These are phyloP conservation scores for Apiosordaria backusii DNA, from an alignment of 495 filamentous ascomycete genomes.

Conservation along the genomic window DNA sequence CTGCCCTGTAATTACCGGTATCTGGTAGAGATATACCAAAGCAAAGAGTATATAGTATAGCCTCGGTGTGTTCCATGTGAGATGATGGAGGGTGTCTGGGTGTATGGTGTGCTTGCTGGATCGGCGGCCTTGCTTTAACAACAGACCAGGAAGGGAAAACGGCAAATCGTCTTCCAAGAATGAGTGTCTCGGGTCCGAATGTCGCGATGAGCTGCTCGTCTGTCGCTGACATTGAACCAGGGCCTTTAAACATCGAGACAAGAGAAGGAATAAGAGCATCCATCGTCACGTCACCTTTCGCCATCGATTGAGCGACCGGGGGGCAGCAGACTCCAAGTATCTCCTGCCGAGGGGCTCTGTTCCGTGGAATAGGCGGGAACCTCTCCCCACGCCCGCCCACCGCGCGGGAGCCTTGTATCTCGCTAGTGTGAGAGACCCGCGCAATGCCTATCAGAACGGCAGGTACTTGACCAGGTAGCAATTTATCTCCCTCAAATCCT, in stretches of 20 bases:
- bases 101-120: neutral
- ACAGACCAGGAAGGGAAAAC: neutral
- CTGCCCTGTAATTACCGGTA: neutral
- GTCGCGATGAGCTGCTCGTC: neutral
- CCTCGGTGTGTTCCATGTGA: neutral
- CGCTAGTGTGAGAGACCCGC: constrained; percentile 23
- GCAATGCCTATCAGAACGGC: constrained; percentile 19
- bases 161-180: too few relatives aligned
- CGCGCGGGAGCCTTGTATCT: constrained; percentile 20
- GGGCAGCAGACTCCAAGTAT: constrained; percentile 16
- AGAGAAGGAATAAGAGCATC: constrained; percentile 9
- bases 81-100: neutral
- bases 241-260: neutral
- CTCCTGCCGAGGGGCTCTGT: constrained; percentile 23
- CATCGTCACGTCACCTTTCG: constrained; percentile 28
- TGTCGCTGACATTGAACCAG: neutral
- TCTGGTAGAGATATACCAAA: too few relatives aligned
- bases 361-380: constrained; percentile 27
- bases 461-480: constrained; percentile 22
- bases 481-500: constrained; percentile 36
- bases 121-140: neutral
- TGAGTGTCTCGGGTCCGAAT: neutral
- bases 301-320: constrained; percentile 17
- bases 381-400: constrained; percentile 16
- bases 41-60: neutral